Evolutionary conservation across 306 rosid genomes (phyloP), one percentile per base, ranked within the genome.

Genomic region (Vigna unguiculata): DNA sequence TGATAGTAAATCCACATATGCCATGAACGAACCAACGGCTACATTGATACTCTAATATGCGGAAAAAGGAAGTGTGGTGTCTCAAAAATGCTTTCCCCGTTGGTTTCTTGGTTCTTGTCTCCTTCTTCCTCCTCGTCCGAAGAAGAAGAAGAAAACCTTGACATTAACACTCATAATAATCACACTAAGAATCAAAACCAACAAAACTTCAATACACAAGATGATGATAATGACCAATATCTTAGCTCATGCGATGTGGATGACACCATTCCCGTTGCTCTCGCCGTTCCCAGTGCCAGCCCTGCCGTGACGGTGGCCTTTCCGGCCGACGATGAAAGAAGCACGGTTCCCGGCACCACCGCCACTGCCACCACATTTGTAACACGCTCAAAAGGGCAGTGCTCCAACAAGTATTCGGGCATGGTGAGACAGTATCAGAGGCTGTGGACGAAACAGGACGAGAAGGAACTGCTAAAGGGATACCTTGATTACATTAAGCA

Each of bases 361-460:
- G 30, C 81, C 16, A 10, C 43, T 6, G 41, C 81, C 16, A 34
- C 80, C 58, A 34, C 77, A 13, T 19, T 58, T 20, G 69, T n/a
- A 30, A 55, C 81, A n/a, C 65, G 73, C 14, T 19, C 75, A 0
- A 79, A 82, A 71, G 74, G 80, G 41, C 84, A 53, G 9, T 70
- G 51, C 2, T n/a, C 30, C 1, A n/a, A 30, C 38, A 58, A 61
- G 48, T 59, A 75, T 40, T n/a, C 70, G 0, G 47, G 64, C 6
- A 15, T 25, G 0, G 20, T 52, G 52, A 85, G 80, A 60, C 88
- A 81, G 28, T 78, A 81, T 51, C 88, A 85, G 28, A 79, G 88
- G 82, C 67, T 82, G 15, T 85, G 88, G 88, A 79, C 86, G 1
- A 85, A 85, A 66, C 82, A 65, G 41, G 84, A 85, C 8, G 88